Percentiles rank a stretch among this genome's conserved stretches.
Evolutionary conservation across 108 stramenopile species (phyloP).

Genomic region (Skeletonema potamos): DNA sequence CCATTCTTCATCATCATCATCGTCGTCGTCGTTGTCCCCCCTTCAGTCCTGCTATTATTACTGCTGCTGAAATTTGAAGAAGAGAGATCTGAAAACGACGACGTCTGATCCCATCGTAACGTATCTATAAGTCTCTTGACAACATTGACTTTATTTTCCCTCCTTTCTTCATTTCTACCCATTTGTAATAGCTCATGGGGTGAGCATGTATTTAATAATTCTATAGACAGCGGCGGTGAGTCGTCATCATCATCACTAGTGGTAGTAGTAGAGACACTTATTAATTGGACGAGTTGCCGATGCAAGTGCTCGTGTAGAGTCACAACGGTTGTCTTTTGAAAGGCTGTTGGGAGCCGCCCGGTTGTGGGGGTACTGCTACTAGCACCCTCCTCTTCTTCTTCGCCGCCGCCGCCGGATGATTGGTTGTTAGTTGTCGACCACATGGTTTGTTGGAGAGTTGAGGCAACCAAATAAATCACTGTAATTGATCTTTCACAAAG

Average conservation of each 20-base stretch:
- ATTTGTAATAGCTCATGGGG: constrained; percentile 8
- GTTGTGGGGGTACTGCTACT: neutral
- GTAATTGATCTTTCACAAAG: too few relatives aligned
- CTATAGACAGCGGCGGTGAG: constrained; percentile 1
- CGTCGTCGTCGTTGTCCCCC: neutral
- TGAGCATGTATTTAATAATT: neutral
- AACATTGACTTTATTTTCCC: constrained; percentile 20
- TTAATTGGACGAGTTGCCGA: constrained; percentile 25
- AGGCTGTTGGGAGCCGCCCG: neutral
- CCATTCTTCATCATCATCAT: neutral
- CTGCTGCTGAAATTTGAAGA: neutral
- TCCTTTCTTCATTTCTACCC: constrained; percentile 27
- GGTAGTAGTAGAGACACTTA: constrained; percentile 13
- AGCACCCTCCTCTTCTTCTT: neutral
- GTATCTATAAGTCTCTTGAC: constrained; percentile 21
- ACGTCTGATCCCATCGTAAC: constrained; percentile 23
- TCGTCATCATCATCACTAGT: neutral
- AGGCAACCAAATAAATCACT: too few relatives aligned
- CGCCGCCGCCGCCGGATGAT: too few relatives aligned
- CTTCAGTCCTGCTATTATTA: neutral
- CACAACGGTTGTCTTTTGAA: neutral
- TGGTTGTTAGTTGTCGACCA: too few relatives aligned
- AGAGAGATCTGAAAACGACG: neutral
- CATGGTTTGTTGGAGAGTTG: too few relatives aligned
- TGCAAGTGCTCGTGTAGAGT: constrained; percentile 47